Evolutionary conservation across 805 yeast species (phyloP).

Genomic region (Yarrowia sp.): DNA sequence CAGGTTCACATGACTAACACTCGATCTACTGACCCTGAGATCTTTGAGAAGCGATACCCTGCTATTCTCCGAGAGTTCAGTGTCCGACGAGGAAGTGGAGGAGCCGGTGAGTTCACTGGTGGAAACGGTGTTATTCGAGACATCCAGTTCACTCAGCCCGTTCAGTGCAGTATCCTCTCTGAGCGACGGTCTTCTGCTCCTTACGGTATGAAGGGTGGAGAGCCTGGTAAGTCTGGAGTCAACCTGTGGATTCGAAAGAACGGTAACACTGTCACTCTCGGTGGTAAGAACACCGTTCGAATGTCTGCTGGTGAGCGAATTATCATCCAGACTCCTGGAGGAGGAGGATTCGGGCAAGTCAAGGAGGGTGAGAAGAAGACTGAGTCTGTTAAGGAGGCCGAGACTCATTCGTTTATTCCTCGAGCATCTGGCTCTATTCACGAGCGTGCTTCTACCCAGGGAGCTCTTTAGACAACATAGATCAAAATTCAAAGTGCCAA

Average conservation of each 20-base stretch:
- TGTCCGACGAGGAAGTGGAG: constrained; percentile 74
- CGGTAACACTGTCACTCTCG: constrained; percentile 46
- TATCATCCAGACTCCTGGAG: constrained; percentile 75
- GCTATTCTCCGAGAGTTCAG: constrained; percentile 71
- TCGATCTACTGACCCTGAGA: constrained; percentile 85
- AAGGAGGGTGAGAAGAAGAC: background rate
- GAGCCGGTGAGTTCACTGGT: constrained; percentile 67
- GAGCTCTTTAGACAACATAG: background rate
- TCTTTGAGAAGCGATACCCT: constrained; percentile 85
- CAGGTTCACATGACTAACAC: constrained; percentile 95
- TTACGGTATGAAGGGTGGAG: constrained; percentile 83
- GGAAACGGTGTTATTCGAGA: constrained; percentile 88
- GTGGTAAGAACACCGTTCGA: constrained; percentile 67
- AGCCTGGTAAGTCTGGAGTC: constrained; percentile 68
- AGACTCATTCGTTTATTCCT: constrained; percentile 26
- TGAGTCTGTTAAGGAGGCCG: background rate
- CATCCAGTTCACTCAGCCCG: constrained; percentile 70
- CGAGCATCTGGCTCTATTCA: constrained; percentile 31
- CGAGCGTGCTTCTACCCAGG: constrained; percentile 26
- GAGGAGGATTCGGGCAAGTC: constrained; percentile 73
- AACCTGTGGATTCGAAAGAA: constrained; percentile 45
- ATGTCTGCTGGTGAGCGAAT: constrained; percentile 63
- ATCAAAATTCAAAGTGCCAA: background rate
- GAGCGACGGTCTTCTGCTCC: constrained; percentile 87
- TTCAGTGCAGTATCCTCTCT: constrained; percentile 75